These are phyloP conservation scores for Rhizopus sp. DNA, from an alignment of 371 early-diverging fungal species.

Conservation along the genomic window DNA sequence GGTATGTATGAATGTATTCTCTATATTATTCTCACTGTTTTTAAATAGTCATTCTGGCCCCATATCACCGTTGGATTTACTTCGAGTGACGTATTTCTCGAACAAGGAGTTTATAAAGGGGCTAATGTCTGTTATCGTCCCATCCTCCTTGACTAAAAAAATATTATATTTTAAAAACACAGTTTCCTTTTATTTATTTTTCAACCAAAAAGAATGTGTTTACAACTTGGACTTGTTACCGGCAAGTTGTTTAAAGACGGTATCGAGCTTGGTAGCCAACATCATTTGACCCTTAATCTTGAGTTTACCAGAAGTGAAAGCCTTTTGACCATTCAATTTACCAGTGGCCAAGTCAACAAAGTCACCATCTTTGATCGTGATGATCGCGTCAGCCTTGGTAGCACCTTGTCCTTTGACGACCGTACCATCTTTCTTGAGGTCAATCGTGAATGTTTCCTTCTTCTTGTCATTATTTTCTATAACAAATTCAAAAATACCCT, in stretches of 20 bases:
- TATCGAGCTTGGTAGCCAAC: constrained; percentile 81
- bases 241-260: constrained; percentile 52
- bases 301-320: constrained; percentile 89
- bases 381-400: constrained; percentile 65
- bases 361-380: constrained; percentile 73
- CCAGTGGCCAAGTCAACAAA: constrained; percentile 84
- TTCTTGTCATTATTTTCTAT: constrained; percentile 67
- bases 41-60: constrained; percentile 60
- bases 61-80: constrained; percentile 77
- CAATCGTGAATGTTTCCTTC: constrained; percentile 74
- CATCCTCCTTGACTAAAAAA: not conserved
- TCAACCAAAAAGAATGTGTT: not conserved
- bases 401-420: constrained; percentile 66
- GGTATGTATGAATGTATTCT: constrained; percentile 20
- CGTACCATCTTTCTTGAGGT: constrained; percentile 70
- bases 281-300: constrained; percentile 88
- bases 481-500: constrained; percentile 86
- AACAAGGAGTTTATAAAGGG: constrained; percentile 78
- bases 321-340: constrained; percentile 78
- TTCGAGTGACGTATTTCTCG: constrained; percentile 63
- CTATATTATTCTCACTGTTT: constrained; percentile 1
- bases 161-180: not conserved
- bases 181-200: not conserved
- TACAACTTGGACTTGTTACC: constrained; percentile 57
- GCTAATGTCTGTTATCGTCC: constrained; percentile 65